These are phyloP conservation scores for Aegle marmelos DNA, from an alignment of 345 rosid genomes.

Conservation along the genomic window DNA sequence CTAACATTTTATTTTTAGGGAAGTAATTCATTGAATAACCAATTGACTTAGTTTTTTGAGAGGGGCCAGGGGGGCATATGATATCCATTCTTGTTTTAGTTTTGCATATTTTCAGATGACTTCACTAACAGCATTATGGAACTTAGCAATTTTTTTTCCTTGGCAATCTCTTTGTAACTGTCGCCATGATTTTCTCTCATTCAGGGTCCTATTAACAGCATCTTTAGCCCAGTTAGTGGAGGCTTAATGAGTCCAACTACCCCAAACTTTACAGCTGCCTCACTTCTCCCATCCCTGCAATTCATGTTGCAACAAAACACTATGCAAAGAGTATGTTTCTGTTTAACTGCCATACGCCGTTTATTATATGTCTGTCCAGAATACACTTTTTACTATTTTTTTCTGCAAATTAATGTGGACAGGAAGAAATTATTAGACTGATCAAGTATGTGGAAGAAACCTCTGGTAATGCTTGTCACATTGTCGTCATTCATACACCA, in stretches of 20 bases:
- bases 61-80: background rate
- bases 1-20: too few relatives aligned
- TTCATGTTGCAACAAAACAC: slow-evolving; percentile 79
- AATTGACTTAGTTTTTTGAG: background rate
- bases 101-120: background rate
- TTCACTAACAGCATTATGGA: slow-evolving; percentile 14
- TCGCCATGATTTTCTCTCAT: slow-evolving; percentile 29
- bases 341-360: background rate
- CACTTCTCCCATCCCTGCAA: slow-evolving; percentile 73
- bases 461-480: slow-evolving; percentile 51
- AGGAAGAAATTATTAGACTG: slow-evolving; percentile 90
- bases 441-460: slow-evolving; percentile 74
- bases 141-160: slow-evolving; percentile 34
- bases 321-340: slow-evolving; percentile 62
- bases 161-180: slow-evolving; percentile 37
- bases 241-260: slow-evolving; percentile 47
- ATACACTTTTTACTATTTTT: background rate
- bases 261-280: slow-evolving; percentile 39
- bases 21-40: background rate
- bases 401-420: slow-evolving; percentile 32
- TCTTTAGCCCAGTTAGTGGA: slow-evolving; percentile 40
- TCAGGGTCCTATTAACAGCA: slow-evolving; percentile 64
- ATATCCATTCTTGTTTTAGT: background rate
- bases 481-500: slow-evolving; percentile 4
- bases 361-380: background rate